Conservation (phyloP, 139 green algal genomes). For the Chlamydomonas schloesseri region DNA sequence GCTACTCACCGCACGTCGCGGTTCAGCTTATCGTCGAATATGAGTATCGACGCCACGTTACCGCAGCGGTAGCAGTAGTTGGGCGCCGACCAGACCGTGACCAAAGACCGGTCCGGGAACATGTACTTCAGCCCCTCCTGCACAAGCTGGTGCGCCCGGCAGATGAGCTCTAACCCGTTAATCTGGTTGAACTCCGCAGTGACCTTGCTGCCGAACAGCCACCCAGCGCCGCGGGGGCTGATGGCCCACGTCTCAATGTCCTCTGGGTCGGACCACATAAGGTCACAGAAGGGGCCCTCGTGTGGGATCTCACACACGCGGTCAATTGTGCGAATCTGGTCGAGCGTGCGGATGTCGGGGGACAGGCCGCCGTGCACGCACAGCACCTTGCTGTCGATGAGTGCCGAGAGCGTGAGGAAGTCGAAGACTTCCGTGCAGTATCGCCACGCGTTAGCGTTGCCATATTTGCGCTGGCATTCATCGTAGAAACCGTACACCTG, state of each 20-base stretch:
- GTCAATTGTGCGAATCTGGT: slow-evolving; percentile 98
- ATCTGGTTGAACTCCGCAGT: slow-evolving; percentile 96
- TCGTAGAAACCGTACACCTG: slow-evolving; percentile 99
- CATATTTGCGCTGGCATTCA: slow-evolving; percentile 99
- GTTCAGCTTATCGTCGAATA: slow-evolving; percentile 94
- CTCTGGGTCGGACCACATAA: slow-evolving; percentile 99
- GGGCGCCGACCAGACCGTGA: slow-evolving; percentile 97
- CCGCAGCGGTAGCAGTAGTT: slow-evolving; percentile 99
- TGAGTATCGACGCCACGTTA: slow-evolving; percentile 97
- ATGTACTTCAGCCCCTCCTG: slow-evolving; percentile 95
- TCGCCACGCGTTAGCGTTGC: slow-evolving; percentile 96
- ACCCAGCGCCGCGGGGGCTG: slow-evolving; percentile 93
- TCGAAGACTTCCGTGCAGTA: slow-evolving; percentile 99
- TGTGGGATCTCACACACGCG: slow-evolving; percentile 98
- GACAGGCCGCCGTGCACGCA: slow-evolving; percentile 98
- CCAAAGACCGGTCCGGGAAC: slow-evolving; percentile 89
- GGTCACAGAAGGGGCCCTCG: slow-evolving; percentile 96
- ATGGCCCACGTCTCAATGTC: slow-evolving; percentile 98
- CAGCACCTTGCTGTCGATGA: slow-evolving; percentile 95
- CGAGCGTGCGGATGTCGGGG: slow-evolving; percentile 90
- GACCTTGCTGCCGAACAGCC: slow-evolving; percentile 94
- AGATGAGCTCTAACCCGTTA: slow-evolving; percentile 97
- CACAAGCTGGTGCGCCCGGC: slow-evolving; percentile 97
- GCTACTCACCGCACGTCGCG: slow-evolving; percentile 66
- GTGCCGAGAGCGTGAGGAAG: slow-evolving; percentile 89